Evolutionary conservation across 139 green algal genomes (phyloP).

Genomic region (Chlorella ohadii): DNA sequence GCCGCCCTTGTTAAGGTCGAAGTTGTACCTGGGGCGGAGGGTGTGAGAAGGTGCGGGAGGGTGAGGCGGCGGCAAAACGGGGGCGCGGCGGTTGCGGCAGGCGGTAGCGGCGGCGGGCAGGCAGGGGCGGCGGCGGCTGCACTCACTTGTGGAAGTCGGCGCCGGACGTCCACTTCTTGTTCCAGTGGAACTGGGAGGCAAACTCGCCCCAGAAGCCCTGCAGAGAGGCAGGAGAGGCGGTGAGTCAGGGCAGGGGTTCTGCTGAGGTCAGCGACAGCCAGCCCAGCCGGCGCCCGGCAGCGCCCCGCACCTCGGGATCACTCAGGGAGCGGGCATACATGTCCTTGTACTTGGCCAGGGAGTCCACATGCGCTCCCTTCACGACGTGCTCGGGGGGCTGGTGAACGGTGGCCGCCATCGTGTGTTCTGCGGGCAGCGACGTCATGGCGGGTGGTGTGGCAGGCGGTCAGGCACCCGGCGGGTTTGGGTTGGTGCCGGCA

Average conservation of each 20-base stretch:
- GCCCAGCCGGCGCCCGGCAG: no score
- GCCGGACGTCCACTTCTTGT: slow-evolving; percentile 76
- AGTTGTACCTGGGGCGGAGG: slow-evolving; percentile 56
- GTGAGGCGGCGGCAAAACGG: neutral
- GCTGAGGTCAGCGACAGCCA: no score
- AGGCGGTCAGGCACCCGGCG: neutral
- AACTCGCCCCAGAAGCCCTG: slow-evolving; percentile 91
- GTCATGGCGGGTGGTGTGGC: neutral
- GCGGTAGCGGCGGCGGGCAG: neutral
- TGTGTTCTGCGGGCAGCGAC: neutral
- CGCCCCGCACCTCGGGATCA: slow-evolving; percentile 74
- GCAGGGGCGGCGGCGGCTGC: neutral
- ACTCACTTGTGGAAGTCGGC: slow-evolving; percentile 43
- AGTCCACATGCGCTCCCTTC: slow-evolving; percentile 33
- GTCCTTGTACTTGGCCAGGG: slow-evolving; percentile 75
- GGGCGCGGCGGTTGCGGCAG: neutral
- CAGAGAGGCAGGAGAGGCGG: neutral
- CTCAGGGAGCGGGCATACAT: slow-evolving; percentile 89
- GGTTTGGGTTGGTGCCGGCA: no score
- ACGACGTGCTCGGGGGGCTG: slow-evolving; percentile 17
- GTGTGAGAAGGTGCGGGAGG: neutral
- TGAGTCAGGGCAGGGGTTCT: neutral
- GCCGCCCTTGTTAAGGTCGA: slow-evolving; percentile 69
- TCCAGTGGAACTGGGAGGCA: slow-evolving; percentile 89
- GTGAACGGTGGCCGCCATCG: slow-evolving; percentile 2